These are phyloP conservation scores for Coemansia sp. DNA, from an alignment of 192 early-diverging fungal genomes.

Conservation along the genomic window DNA sequence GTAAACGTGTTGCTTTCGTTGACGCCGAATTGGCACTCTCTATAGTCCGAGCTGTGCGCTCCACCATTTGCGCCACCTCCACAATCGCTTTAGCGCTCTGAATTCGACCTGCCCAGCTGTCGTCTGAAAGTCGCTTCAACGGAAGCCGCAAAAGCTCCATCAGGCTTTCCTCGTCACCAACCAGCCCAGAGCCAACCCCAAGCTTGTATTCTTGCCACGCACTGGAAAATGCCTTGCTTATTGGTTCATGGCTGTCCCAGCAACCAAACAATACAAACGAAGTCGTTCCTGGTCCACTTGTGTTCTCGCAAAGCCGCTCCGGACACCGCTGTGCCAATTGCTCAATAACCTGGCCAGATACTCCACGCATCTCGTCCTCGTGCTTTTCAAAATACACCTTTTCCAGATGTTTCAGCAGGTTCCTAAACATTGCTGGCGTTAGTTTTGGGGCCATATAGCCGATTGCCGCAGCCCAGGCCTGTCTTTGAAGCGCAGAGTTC, in stretches of 20 bases:
- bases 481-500: conserved; percentile 76
- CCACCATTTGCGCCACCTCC: conserved; percentile 27
- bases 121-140: conserved; percentile 17
- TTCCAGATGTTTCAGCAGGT: conserved; percentile 70
- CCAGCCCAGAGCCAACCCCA: conserved; percentile 20
- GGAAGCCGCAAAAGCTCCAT: conserved; percentile 26
- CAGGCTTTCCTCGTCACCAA: conserved; percentile 6
- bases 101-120: conserved; percentile 36
- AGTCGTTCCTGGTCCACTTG: conserved; percentile 13
- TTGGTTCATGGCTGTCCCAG: conserved; percentile 18
- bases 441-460: conserved; percentile 74
- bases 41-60: conserved; percentile 15
- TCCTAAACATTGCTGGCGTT: conserved; percentile 58
- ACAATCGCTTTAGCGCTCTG: conserved; percentile 39
- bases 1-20: not conserved
- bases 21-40: not conserved
- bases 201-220: conserved; percentile 43
- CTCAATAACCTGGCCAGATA: conserved; percentile 50
- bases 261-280: conserved; percentile 38
- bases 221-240: conserved; percentile 25
- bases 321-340: conserved; percentile 36
- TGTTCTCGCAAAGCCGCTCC: conserved; percentile 26
- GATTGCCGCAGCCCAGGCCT: conserved; percentile 80
- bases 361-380: conserved; percentile 72
- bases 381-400: conserved; percentile 72